Conservation (phyloP, 2,329 filamentous ascomycete genomes). For the Davidsoniella virescens region DNA sequence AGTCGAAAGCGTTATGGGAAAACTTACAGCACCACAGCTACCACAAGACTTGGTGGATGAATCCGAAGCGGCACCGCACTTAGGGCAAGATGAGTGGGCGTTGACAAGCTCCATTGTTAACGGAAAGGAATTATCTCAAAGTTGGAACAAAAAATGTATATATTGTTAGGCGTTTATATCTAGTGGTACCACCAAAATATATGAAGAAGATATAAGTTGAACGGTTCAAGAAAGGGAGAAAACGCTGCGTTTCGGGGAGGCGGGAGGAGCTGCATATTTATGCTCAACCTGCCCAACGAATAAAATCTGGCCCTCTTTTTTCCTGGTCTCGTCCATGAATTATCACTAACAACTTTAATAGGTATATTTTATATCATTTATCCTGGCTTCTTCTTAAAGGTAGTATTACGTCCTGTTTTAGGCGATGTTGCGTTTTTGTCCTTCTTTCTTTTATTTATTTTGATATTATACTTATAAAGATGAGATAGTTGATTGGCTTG, state of each 20-base stretch:
- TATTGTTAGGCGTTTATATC: background rate
- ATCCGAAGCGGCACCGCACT: constrained; percentile 33
- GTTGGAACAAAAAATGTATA: background rate
- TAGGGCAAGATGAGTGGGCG: constrained; percentile 34
- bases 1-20: background rate
- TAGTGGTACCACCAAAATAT: background rate
- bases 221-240: background rate
- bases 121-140: background rate
- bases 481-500: background rate
- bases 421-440: background rate
- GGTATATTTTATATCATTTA: no score
- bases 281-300: background rate
- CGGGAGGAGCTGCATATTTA: background rate
- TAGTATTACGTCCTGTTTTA: no score
- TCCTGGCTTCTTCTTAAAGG: no score
- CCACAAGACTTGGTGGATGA: constrained; percentile 35
- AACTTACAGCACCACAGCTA: constrained; percentile 40
- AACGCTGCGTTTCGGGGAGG: background rate
- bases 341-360: no score
- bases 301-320: background rate
- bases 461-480: no score
- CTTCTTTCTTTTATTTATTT: background rate
- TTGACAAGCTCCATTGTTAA: constrained; percentile 20
- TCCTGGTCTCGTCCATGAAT: no score
- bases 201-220: background rate